Conservation (phyloP, 2,329 filamentous ascomycete species). For the Leptoxyphium fumago region DNA sequence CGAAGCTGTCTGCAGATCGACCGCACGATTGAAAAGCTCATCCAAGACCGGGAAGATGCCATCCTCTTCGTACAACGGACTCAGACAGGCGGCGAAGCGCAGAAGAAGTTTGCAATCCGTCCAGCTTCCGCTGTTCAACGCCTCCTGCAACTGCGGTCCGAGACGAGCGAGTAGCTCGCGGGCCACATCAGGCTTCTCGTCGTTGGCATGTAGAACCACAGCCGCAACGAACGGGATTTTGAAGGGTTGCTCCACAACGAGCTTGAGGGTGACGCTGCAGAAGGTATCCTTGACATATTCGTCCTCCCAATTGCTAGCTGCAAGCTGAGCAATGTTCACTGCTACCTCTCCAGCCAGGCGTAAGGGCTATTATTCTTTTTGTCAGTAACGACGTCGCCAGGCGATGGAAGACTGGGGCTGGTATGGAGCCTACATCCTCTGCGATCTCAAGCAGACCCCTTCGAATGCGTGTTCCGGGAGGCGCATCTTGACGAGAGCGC, state of each 20-base stretch:
- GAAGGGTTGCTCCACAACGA: slow-evolving; percentile 81
- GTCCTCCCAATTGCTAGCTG: slow-evolving; percentile 77
- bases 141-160: slow-evolving; percentile 47
- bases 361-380: slow-evolving; percentile 34
- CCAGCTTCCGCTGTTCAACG: slow-evolving; percentile 64
- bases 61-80: slow-evolving; percentile 64
- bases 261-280: slow-evolving; percentile 56
- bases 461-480: slow-evolving; percentile 50
- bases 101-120: slow-evolving; percentile 80
- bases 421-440: slow-evolving; percentile 42
- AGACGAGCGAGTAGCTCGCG: slow-evolving; percentile 53
- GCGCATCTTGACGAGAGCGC: slow-evolving; percentile 58
- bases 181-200: slow-evolving; percentile 59
- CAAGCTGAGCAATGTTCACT: slow-evolving; percentile 55
- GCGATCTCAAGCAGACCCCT: slow-evolving; percentile 68
- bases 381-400: slow-evolving; percentile 1
- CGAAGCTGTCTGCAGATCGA: slow-evolving; percentile 81
- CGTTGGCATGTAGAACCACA: slow-evolving; percentile 66
- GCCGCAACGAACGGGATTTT: slow-evolving; percentile 94
- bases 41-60: slow-evolving; percentile 75
- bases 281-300: slow-evolving; percentile 61
- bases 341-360: slow-evolving; percentile 69
- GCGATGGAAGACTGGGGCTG: background rate
- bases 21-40: slow-evolving; percentile 82
- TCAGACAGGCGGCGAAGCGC: slow-evolving; percentile 77